Evolutionary conservation across 2,329 filamentous ascomycete genomes (phyloP), one percentile per base, ranked within the genome.

Genomic region (Xylariales sp.): DNA sequence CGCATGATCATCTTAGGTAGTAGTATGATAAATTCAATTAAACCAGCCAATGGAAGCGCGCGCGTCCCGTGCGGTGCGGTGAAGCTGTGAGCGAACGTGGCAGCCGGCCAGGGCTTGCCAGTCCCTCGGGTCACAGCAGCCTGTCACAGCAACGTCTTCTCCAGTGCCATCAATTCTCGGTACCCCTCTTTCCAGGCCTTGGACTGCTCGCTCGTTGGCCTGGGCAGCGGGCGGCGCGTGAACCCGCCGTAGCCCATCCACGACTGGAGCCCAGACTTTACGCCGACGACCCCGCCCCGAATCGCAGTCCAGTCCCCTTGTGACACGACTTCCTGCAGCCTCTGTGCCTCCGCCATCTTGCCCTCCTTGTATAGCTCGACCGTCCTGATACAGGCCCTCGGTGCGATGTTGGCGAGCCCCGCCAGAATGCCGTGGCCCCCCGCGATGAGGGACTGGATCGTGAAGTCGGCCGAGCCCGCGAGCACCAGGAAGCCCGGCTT

Each of bases 231-330:
- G 68, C 80, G 82, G 57, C 84, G 80, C 36, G 79, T 81, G 65
- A 79, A 81, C 1, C 89, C 89, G 65, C 91, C 91, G 75, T 93
- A 93, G 34, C 89, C 90, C 76, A 86, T 86, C 81, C 88, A 90
- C n/a, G 84, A 81, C 77, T 90, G 82, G 71, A 93, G 79, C 5
- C 86, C 90, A 62, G 87, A 86, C 82, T 93, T 93, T 73, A 90
- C 90, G 53, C 90, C 90, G 34, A 92, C 86, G 63, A 93, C 89
- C 54, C 91, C 91, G 64, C 89, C 88, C 74, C 91, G 86, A 68
- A 92, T 93, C 36, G 89, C 89, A 3, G 86, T 87, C 91, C 90
- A 93, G 80, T 93, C 91, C 53, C 89, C 91, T 57, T 85, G 83
- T 52, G 90, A 88, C 50, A 93, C 83, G 28, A 89, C 80, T 53